Evolutionary conservation across 208 protist species (phyloP).

Genomic region (Acanthamoeba lenticulata): DNA sequence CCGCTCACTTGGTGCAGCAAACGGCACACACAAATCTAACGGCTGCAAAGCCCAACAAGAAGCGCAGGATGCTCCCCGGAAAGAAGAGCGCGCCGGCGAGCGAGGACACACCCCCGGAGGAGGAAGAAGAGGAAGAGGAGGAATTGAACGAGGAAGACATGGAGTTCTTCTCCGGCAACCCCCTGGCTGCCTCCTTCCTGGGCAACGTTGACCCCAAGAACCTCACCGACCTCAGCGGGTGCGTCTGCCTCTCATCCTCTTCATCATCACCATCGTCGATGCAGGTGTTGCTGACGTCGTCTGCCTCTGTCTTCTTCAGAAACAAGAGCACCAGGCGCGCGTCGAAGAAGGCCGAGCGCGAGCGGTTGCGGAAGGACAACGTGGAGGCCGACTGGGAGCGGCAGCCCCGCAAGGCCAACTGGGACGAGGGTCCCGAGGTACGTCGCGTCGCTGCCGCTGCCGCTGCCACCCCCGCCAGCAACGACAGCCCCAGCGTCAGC

Average conservation of each 20-base stretch:
- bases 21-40: too few species aligned
- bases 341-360: not conserved
- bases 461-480: not conserved
- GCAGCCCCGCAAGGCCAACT: not conserved
- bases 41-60: not conserved
- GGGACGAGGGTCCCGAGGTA: not conserved
- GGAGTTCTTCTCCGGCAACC: not conserved
- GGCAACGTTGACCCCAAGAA: not conserved
- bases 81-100: not conserved
- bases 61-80: not conserved
- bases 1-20: too few species aligned
- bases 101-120: not conserved
- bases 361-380: not conserved
- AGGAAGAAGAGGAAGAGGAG: not conserved
- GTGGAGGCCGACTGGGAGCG: not conserved
- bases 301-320: too few species aligned
- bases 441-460: not conserved
- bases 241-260: not conserved
- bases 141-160: not conserved
- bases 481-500: too few species aligned
- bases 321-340: constrained; percentile 4
- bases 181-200: not conserved
- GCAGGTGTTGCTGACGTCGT: not conserved
- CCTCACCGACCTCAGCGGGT: not conserved
- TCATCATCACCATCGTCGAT: too few species aligned